These are phyloP conservation scores for Lathyrus sativus DNA, from an alignment of 306 rosid genomes.

Conservation along the genomic window DNA sequence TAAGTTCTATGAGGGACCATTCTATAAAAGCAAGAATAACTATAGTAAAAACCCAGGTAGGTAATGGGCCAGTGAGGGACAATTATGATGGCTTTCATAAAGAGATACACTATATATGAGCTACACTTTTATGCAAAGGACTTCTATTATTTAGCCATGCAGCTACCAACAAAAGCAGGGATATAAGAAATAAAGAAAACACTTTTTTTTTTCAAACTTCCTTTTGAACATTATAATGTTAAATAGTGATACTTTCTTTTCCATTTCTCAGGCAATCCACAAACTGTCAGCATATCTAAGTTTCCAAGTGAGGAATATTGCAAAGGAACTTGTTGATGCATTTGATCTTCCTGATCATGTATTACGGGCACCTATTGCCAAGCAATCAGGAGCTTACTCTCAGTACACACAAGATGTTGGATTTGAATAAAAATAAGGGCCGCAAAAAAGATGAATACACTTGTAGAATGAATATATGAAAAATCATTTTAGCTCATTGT, in stretches of 20 bases:
- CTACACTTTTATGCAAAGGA: conserved; percentile 6
- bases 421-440: conserved; percentile 42
- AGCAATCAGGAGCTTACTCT: conserved; percentile 79
- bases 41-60: neutral
- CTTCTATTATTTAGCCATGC: conserved; percentile 45
- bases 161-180: neutral
- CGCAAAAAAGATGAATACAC: conserved; percentile 1
- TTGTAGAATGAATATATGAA: neutral
- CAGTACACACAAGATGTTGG: conserved; percentile 79
- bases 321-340: conserved; percentile 78
- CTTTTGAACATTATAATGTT: neutral
- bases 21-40: conserved; percentile 3
- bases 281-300: conserved; percentile 79
- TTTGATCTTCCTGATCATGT: conserved; percentile 86
- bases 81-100: conserved; percentile 12
- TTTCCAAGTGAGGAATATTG: conserved; percentile 88
- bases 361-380: conserved; percentile 87
- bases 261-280: conserved; percentile 77
- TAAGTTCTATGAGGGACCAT: neutral
- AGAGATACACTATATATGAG: neutral
- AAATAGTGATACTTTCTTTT: conserved; percentile 9
- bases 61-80: conserved; percentile 17
- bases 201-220: conserved; percentile 8
- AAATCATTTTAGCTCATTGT: neutral
- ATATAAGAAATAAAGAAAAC: neutral